Evolutionary conservation across 331 rosid genomes (phyloP), one percentile per base, ranked within the genome.

Genomic region (Cydonia oblonga): DNA sequence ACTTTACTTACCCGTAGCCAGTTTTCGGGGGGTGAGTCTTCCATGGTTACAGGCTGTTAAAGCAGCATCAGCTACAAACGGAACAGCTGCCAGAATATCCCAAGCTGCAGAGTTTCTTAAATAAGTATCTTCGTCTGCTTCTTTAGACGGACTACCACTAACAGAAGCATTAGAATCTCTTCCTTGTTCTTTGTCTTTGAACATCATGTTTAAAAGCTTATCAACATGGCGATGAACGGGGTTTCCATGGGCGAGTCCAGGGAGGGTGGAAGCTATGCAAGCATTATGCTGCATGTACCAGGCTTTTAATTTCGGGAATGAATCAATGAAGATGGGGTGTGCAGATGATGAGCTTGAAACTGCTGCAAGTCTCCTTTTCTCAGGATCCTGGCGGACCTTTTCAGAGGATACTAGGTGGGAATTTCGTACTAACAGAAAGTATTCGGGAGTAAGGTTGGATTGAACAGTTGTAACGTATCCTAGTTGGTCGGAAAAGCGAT

Each of bases 31-130:
- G 24, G 78, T 52, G 64, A 74, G 78, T 65, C 42, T 74, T 24
- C 72, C 78, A 53, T 65, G 28, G 22, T 38, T 71, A 54, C 78
- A 74, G n/a, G 78, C 78, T 54, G 66, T 65, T 24, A 74, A 67
- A 54, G 72, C 42, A 53, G 78, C 66, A 74, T 74, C 66, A 3
- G 57, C 78, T 29, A 74, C 78, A 19, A 52, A 25, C 0, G 64
- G 78, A 65, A 66, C 58, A 52, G 78, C 78, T 35, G 52, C 72
- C 14, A 74, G 72, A 53, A 74, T 74, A n/a, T 74, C 78, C 78
- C 78, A 74, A 20, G 78, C 78, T 52, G 66, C 64, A 38, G 66
- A 13, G 38, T 65, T 66, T 32, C 72, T 19, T n/a, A 35, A 35
- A 29, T 9, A 9, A 11, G 22, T 32, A 10, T 57, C 53, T 25